Evolutionary conservation across 2,329 filamentous ascomycete species (phyloP), one percentile per base, ranked within the genome.

Genomic region (Polychaeton citri): DNA sequence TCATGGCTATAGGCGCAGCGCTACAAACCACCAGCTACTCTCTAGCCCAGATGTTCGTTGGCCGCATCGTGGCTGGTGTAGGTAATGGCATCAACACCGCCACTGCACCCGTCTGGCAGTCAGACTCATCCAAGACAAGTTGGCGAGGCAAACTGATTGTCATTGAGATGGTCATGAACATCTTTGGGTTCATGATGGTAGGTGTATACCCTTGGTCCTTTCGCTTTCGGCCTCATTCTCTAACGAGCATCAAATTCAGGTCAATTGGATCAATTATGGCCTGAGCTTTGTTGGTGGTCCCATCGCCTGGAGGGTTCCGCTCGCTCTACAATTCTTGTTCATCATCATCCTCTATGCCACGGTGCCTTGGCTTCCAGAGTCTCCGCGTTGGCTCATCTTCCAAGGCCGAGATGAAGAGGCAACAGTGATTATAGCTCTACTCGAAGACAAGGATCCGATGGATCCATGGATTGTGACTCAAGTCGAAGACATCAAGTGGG

Each of bases 261-360:
- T n/a, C n/a, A n/a, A n/a, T n/a, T n/a, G n/a, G n/a, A n/a, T n/a
- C 39, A 54, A 57, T 26, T 56, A 54, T 34, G 54, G 54, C 6
- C 60, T 62, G 52, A 48, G 45, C n/a, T 62, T 51, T 24, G 53
- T 59, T 8, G 44, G 51, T n/a, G 64, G 64, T 2, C 52, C 55
- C 3, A 57, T 65, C 9, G 61, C 60, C 2, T 69, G 64, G 64
- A 49, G 65, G 43, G 21, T 73, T 40, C 69, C 70, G 0, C 59
- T 74, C 4, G 48, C 48, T 3, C 68, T 74, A 46, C 71, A 74
- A 49, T 68, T 71, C 43, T 50, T 71, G 40, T 73, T 74, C 42
- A 68, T 68, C 1, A 36, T 65, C 3, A 52, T 69, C 17, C 68
- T 70, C 17, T 57, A 66, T 33, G 46, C 38, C 13, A 61, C 63